phyloP scores from a whole-genome alignment of 2,329 filamentous ascomycete species.

The Colletotrichum tropicale region DNA sequence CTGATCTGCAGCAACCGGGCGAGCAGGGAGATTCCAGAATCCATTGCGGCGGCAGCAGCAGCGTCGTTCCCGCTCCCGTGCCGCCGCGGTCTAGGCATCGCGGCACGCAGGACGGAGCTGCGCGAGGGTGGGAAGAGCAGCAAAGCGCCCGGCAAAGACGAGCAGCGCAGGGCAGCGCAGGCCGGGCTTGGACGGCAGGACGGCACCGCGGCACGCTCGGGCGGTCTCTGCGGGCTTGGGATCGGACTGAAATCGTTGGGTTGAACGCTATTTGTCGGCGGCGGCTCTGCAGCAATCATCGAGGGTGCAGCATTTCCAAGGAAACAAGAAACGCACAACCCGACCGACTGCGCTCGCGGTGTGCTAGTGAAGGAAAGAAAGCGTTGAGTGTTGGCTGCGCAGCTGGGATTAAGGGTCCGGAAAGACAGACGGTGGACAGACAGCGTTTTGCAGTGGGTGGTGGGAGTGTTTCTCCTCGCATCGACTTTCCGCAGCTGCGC shows the following conservation, averaged over 20 bases:
- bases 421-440: background rate
- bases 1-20: background rate
- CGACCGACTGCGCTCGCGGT: background rate
- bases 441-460: background rate
- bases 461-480: conserved; percentile 8
- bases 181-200: conserved; percentile 13
- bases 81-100: conserved; percentile 1
- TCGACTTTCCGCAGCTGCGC: background rate
- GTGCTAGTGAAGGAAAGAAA: background rate
- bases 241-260: background rate
- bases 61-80: background rate
- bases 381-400: background rate
- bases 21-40: background rate
- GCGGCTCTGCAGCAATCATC: background rate
- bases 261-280: background rate
- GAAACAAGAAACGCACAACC: background rate
- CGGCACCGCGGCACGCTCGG: conserved; percentile 14
- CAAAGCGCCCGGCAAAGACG: background rate
- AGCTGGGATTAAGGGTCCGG: background rate
- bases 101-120: background rate
- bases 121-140: background rate
- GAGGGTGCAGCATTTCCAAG: background rate
- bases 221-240: background rate
- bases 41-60: background rate
- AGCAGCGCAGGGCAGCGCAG: background rate